Conservation (phyloP, 2,329 filamentous ascomycete genomes). For the Fusarium sp. region DNA sequence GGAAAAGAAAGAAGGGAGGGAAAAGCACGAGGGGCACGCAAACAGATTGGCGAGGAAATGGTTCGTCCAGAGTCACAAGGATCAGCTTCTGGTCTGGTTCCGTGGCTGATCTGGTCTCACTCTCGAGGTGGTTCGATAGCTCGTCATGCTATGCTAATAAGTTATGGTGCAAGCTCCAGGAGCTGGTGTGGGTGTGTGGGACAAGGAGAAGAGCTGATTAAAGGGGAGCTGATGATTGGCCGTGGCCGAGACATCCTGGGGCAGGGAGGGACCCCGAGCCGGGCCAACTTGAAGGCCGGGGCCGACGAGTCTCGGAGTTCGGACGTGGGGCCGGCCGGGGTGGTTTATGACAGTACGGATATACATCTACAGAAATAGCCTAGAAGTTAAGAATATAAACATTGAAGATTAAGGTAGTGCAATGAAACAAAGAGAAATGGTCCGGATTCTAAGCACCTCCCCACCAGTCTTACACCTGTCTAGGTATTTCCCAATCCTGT, state of each 20-base stretch:
- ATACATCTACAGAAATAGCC: background rate
- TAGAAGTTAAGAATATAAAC: background rate
- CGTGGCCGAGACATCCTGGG: background rate
- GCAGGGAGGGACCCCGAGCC: constrained; percentile 4
- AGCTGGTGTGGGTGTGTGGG: constrained; percentile 28
- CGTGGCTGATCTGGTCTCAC: constrained; percentile 22
- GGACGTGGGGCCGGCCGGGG: constrained; percentile 29
- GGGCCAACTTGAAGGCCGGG: constrained; percentile 24
- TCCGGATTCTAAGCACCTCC: background rate
- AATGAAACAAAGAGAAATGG: background rate
- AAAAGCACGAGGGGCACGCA: constrained; percentile 14
- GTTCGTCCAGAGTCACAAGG: constrained; percentile 35
- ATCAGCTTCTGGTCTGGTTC: constrained; percentile 25
- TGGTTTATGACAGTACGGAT: background rate
- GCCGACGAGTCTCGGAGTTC: constrained; percentile 31
- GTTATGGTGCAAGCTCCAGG: constrained; percentile 24
- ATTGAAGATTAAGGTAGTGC: background rate
- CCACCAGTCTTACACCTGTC: background rate
- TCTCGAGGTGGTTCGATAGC: constrained; percentile 35
- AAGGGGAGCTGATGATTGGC: constrained; percentile 28
- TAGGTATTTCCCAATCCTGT: constrained; percentile 6
- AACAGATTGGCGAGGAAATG: constrained; percentile 10
- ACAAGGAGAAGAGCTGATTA: constrained; percentile 30
- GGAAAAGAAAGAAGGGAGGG: background rate
- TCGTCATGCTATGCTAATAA: constrained; percentile 33